Base-by-base conservation (phyloP, 2,329 filamentous ascomycete species). In the Microsporum ferrugineum region DNA sequence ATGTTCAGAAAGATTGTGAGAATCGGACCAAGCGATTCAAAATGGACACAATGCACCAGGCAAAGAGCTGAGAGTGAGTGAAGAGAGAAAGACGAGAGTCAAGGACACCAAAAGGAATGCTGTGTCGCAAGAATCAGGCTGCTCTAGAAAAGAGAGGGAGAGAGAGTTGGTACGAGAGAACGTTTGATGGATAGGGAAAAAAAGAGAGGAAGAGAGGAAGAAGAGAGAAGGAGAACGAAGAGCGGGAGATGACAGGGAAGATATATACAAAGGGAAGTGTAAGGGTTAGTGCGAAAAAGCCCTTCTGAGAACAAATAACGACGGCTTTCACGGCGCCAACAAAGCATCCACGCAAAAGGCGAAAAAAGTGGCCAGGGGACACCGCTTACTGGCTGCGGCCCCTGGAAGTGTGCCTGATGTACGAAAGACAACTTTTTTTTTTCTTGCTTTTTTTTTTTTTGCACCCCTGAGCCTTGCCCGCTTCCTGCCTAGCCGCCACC, bases 11-110 rank as follows among this genome's bases (percentile, higher is more conserved):
- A 55, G 39, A 39, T 39, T 5, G 39, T 29, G n/a, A 34, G 60
- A 63, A 61, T 63, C 59, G 60, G 59, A 61, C 62, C 62, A 60
- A 39, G 62, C 62, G 60, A 61, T 61, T 58, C 57, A 55, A 8
- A 27, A 38, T 31, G 55, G 39, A 47, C 43, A 47, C 33, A 57
- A 33, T 34, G 23, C 33, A 6, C 43, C 17, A 31, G 55, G 23
- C 38, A 33, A 57, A 41, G 55, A 57, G 55, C 27, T 56, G 51
- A 34, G 51, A 34, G 34, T 33, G 51, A 29, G 23, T 56, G 34
- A 56, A 27, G 14, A 34, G 51, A 56, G 51, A 56, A 10, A 27
- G 51, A 8, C 31, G 49, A 38, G 51, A 38, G 51, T 56, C 51
- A 27, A 56, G 51, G 23, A 47, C 57, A 61, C 61, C 61, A 57